Percentiles rank a stretch among this genome's conserved stretches.
phyloP scores from a whole-genome alignment of 2,329 filamentous ascomycete species.

The Colletotrichum brevisporum region DNA sequence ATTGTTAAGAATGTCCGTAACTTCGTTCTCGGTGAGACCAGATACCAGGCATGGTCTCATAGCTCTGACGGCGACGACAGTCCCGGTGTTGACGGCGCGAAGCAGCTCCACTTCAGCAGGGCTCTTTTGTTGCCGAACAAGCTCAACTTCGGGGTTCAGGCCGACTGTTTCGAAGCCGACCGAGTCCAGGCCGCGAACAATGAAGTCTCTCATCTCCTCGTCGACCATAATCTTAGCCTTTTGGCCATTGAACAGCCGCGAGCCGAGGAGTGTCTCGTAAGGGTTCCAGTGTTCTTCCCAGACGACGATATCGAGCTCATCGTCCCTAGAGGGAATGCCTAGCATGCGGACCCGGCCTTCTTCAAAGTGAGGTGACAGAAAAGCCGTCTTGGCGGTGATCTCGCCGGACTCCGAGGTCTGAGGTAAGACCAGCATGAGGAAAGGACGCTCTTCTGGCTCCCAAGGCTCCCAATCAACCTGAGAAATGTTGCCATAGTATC shows the following conservation, averaged over 20 bases:
- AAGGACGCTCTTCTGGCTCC: constrained; percentile 75
- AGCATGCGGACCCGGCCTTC: constrained; percentile 71
- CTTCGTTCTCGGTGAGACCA: constrained; percentile 71
- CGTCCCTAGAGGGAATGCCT: constrained; percentile 66
- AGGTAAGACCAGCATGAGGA: constrained; percentile 73
- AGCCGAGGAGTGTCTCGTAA: constrained; percentile 66
- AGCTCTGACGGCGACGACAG: constrained; percentile 71
- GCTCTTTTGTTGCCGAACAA: constrained; percentile 71
- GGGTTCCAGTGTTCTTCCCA: constrained; percentile 78
- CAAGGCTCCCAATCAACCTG: constrained; percentile 75
- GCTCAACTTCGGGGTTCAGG: constrained; percentile 67
- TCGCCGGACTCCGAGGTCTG: constrained; percentile 52
- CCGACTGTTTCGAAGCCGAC: constrained; percentile 71
- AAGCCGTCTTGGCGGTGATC: constrained; percentile 68
- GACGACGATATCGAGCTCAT: constrained; percentile 66
- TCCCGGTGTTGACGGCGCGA: constrained; percentile 74
- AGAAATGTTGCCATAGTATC: constrained; percentile 73
- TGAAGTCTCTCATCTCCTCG: constrained; percentile 75
- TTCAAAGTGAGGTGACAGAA: constrained; percentile 72
- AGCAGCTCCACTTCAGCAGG: constrained; percentile 69
- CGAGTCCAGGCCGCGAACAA: constrained; percentile 67
- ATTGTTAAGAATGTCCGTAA: constrained; percentile 68
- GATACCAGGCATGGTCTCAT: constrained; percentile 69
- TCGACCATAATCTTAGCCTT: constrained; percentile 70
- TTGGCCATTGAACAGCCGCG: constrained; percentile 53